These are phyloP conservation scores for Sindora glabra DNA, from an alignment of 306 rosid species.

Conservation along the genomic window DNA sequence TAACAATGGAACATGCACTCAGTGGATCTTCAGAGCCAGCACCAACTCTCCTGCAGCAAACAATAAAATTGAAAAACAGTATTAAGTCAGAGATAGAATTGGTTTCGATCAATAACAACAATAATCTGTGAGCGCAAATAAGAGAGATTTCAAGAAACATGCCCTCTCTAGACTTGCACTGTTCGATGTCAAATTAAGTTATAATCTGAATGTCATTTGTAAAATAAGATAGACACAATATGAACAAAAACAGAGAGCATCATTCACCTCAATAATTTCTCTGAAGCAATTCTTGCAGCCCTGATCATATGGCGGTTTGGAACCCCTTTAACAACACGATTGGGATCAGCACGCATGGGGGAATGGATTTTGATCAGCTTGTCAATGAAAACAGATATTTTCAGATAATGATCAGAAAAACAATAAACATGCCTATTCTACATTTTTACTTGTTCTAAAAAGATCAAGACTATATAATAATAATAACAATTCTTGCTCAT, in stretches of 20 bases:
- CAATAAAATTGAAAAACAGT: conserved; percentile 17
- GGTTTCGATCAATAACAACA: background rate
- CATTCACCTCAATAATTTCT: conserved; percentile 63
- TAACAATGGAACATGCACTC: conserved; percentile 53
- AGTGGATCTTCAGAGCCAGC: conserved; percentile 73
- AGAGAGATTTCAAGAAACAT: background rate
- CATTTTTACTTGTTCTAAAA: background rate
- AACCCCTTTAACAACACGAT: conserved; percentile 73
- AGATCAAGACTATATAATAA: too few species aligned
- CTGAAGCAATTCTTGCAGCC: conserved; percentile 78
- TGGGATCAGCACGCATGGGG: conserved; percentile 88
- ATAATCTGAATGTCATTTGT: too few species aligned
- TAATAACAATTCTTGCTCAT: background rate
- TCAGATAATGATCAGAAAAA: conserved; percentile 8
- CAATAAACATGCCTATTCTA: background rate
- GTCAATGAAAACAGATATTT: conserved; percentile 17
- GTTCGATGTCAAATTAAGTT: background rate
- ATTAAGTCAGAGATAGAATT: conserved; percentile 4
- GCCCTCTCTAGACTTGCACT: background rate
- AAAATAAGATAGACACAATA: background rate
- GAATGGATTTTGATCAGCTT: conserved; percentile 96
- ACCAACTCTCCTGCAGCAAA: conserved; percentile 63
- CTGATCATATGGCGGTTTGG: conserved; percentile 48
- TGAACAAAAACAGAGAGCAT: background rate
- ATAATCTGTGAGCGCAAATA: background rate